Evolutionary conservation across 352 stramenopile genomes (phyloP), one percentile per base, ranked within the genome.

Genomic region (Phytopythium oedochilum): DNA sequence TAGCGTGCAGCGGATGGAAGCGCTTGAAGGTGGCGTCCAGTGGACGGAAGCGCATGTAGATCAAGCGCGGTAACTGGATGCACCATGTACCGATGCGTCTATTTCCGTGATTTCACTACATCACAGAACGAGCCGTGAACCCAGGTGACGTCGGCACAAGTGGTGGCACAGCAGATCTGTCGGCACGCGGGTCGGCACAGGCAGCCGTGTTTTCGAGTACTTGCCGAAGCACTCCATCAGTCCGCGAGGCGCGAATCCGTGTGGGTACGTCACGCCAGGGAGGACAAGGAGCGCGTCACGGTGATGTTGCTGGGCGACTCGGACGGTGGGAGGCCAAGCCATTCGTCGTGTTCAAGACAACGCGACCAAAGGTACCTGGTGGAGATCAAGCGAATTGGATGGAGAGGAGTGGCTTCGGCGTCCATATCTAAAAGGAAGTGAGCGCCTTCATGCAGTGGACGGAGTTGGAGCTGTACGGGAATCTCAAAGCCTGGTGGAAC

Each of bases 141-240:
- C n/a, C n/a, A n/a, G n/a, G n/a, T n/a, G n/a, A n/a, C n/a, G n/a
- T n/a, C n/a, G n/a, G n/a, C n/a, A n/a, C n/a, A n/a, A n/a, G n/a
- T n/a, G n/a, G n/a, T n/a, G n/a, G n/a, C n/a, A n/a, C n/a, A n/a
- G n/a, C n/a, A n/a, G n/a, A n/a, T n/a, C n/a, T n/a, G n/a, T n/a
- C n/a, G n/a, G n/a, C n/a, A n/a, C n/a, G n/a, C n/a, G n/a, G n/a
- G n/a, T n/a, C n/a, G n/a, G n/a, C n/a, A n/a, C n/a, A n/a, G n/a
- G 4, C 22, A 64, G 58, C 45, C 32, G 59, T 60, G 2, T 60
- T 53, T 68, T 68, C 18, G 36, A 64, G n/a, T 63, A 68, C 42
- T 15, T 64, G 2, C 61, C 55, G 0, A 60, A 35, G 15, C 49
- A 49, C 31, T 57, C 55, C 0, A 55, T 68, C 7, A 59, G 31